Evolutionary conservation across 2,329 filamentous ascomycete genomes (phyloP), one percentile per base, ranked within the genome.

Genomic region (Penicillium decumbens): DNA sequence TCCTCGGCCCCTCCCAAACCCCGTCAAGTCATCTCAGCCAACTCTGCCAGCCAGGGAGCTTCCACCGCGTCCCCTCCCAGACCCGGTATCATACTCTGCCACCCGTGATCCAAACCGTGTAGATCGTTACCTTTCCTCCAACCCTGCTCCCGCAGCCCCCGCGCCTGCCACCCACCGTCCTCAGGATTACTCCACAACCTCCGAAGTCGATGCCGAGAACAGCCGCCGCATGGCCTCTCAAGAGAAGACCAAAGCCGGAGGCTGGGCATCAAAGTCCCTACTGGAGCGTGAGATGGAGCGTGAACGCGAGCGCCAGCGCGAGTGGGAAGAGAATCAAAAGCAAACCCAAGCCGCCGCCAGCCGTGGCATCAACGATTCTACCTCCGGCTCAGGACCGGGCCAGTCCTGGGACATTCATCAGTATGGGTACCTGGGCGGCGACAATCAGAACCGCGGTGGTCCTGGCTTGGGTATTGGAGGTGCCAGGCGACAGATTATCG

Each of bases 241-340:
- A 54, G 67, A 76, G 43, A 79, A 79, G 61, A 83, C 81, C 27
- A 78, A 78, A 54, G 79, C 79, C 10, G 78, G 76, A 18, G 80
- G 78, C 1, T 83, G 80, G 80, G 80, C 80, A 0, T 78, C 75
- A n/a, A 83, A 82, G 61, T 82, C 80, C 2, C 72, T 85, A 1
- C 73, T 85, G 3, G 81, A 84, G 61, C 77, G 81, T 6, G 82
- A 85, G 57, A 85, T 84, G 82, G 82, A 85, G 63, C 78, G 80
- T 18, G 82, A 85, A 61, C 77, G 82, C 13, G 80, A 83, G 60
- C 75, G 82, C 41, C 82, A 85, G 61, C 73, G 76, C 32, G 82
- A 85, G 53, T 85, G 82, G 82, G 82, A 85, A 62, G 78, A 82
- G 39, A 72, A 71, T 18, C 82, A 85, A 62, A 74, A 79, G 45